Conservation (phyloP, 352 stramenopile species). For the Plasmopara muralis region DNA sequence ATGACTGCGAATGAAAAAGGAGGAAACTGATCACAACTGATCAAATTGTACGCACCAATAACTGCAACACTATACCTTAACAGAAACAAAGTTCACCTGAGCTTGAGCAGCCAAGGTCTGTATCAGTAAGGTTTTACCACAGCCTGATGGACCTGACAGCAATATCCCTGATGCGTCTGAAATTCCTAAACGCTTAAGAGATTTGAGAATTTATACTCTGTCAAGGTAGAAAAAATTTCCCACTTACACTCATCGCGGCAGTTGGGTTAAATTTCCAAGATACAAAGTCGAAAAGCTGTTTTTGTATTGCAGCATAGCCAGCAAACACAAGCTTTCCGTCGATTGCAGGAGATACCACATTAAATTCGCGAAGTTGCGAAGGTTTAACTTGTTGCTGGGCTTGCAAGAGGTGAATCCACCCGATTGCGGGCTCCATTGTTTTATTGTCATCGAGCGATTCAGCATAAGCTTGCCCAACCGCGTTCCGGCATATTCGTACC, state of each 20-base stretch:
- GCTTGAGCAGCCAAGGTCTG: conserved; percentile 50
- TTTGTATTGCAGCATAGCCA: conserved; percentile 50
- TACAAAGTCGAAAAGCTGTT: conserved; percentile 61
- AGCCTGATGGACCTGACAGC: conserved; percentile 71
- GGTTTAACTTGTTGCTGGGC: conserved; percentile 59
- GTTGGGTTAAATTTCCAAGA: conserved; percentile 61
- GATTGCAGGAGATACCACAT: conserved; percentile 50
- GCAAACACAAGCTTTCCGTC: conserved; percentile 35
- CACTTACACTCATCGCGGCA: conserved; percentile 50
- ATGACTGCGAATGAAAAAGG: conserved; percentile 39
- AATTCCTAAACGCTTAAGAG: conserved; percentile 50
- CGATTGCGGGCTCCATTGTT: conserved; percentile 4
- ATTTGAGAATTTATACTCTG: background rate
- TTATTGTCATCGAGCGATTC: background rate
- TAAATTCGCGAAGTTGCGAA: conserved; percentile 66
- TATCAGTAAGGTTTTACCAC: conserved; percentile 79
- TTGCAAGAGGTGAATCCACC: conserved; percentile 40
- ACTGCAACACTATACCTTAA: conserved; percentile 43
- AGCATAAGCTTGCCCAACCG: conserved; percentile 33
- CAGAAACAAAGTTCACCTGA: conserved; percentile 71
- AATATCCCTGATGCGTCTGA: conserved; percentile 65
- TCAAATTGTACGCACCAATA: no score
- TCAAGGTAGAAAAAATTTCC: no score
- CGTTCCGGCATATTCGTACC: conserved; percentile 60
- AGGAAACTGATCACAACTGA: no score